Evolutionary conservation across 805 yeast species (phyloP).

Genomic region (Kluyveromyces wickerhamii): DNA sequence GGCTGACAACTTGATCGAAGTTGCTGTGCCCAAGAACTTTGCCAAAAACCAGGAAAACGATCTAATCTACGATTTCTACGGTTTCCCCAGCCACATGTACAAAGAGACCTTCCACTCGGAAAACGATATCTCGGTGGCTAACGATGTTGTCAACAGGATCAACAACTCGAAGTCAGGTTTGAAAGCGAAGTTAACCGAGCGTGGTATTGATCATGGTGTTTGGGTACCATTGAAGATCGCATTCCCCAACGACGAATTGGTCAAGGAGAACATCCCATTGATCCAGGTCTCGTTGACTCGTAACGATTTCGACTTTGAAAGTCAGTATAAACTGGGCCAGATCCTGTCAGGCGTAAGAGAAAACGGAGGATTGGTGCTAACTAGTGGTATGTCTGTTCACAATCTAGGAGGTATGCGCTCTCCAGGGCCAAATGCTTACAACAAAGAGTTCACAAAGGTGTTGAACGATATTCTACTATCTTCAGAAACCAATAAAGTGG

Average conservation of each 20-base stretch:
- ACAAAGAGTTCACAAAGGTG: constrained; percentile 41
- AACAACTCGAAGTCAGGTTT: constrained; percentile 20
- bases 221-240: constrained; percentile 79
- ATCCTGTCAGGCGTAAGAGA: constrained; percentile 44
- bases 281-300: constrained; percentile 35
- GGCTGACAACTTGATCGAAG: constrained; percentile 36
- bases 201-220: constrained; percentile 78
- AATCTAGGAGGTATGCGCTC: constrained; percentile 37
- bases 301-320: constrained; percentile 36
- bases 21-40: constrained; percentile 35
- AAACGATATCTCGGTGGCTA: constrained; percentile 37
- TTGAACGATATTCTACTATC: constrained; percentile 34
- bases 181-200: constrained; percentile 32
- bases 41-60: constrained; percentile 36
- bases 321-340: constrained; percentile 44
- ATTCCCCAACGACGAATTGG: constrained; percentile 30
- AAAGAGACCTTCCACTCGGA: constrained; percentile 50
- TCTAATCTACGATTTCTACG: constrained; percentile 66
- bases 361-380: constrained; percentile 44
- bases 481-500: constrained; percentile 28
- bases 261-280: constrained; percentile 32
- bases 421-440: constrained; percentile 36
- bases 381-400: constrained; percentile 78
- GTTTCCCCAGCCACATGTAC: constrained; percentile 62
- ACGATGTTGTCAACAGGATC: constrained; percentile 8